Evolutionary conservation across 2,329 filamentous ascomycete genomes (phyloP).

Genomic region (Calycina herbarum): DNA sequence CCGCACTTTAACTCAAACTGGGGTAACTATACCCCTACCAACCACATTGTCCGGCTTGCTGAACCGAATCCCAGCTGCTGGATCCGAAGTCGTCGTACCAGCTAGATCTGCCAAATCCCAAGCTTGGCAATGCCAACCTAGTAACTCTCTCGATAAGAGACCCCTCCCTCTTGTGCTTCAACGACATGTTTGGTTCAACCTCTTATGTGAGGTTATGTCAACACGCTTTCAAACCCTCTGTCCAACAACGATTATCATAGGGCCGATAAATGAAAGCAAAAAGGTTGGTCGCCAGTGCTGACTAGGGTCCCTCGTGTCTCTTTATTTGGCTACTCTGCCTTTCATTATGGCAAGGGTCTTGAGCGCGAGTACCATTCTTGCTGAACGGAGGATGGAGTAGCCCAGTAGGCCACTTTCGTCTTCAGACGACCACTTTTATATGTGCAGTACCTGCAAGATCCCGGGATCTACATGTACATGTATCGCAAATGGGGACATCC

Average conservation of each 20-base stretch:
- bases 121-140: not conserved
- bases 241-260: slow-evolving; percentile 13
- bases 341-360: not conserved
- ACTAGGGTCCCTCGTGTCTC: slow-evolving; percentile 15
- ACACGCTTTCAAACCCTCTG: slow-evolving; percentile 8
- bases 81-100: slow-evolving; percentile 7
- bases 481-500: slow-evolving; percentile 9
- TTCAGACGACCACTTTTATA: slow-evolving; percentile 5
- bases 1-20: slow-evolving; percentile 9
- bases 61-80: slow-evolving; percentile 9
- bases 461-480: slow-evolving; percentile 11
- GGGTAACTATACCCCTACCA: slow-evolving; percentile 8
- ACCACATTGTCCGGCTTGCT: slow-evolving; percentile 7
- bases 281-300: not conserved
- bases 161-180: not conserved
- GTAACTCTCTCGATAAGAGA: slow-evolving; percentile 11
- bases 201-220: slow-evolving; percentile 25
- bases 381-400: not conserved
- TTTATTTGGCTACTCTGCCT: not conserved
- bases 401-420: not conserved
- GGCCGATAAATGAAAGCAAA: slow-evolving; percentile 17
- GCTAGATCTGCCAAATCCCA: slow-evolving; percentile 6
- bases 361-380: not conserved
- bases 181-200: slow-evolving; percentile 17
- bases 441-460: slow-evolving; percentile 15